Evolutionary conservation across 2,329 filamentous ascomycete genomes (phyloP), one percentile per base, ranked within the genome.

Genomic region (Monilinia laxa): DNA sequence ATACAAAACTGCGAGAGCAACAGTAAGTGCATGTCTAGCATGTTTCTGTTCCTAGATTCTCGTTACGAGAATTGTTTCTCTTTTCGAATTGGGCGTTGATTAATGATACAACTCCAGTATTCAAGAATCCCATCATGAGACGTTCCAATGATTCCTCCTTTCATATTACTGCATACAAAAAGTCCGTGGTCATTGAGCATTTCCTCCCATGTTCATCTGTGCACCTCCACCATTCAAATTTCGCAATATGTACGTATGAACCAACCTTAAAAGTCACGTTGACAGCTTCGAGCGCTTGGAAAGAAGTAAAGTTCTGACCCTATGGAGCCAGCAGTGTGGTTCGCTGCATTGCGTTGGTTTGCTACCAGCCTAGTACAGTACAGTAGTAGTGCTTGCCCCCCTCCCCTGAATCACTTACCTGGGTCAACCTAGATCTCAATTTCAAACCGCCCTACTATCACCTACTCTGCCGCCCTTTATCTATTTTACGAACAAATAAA

Each of bases 1-100:
- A 58, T 31, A 18, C 47, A 28, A 20, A 58, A 60, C 57, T 38
- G 45, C 31, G 51, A 38, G 42, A 35, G 28, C 45, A 51, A 51
- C 57, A 23, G 45, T 28, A 60, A 51, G 25, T 20, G 16, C 23
- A 20, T 38, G 11, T n/a, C 6, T 60, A 23, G 40, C 47, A 12
- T 49, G 58, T 51, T 60, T 38, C 57, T 60, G 20, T 7, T 38
- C 28, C 42, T 60, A 25, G 35, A 35, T 47, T 38, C 28, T 38
- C 45, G 57, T 31, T 60, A 60, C 45, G 58, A 60, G 45, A 60
- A 51, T 23, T 25, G 58, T 51, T 60, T 60, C 57, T 60, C 57
- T 23, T 49, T 35, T 49, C 7, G 42, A 60, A 49, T 35, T 35
- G 28, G 20, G 12, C 20, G 20, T 23, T 20, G 4, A n/a, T 35